phyloP scores from a whole-genome alignment of 108 stramenopile genomes.

The Nannochloropsis salina region DNA sequence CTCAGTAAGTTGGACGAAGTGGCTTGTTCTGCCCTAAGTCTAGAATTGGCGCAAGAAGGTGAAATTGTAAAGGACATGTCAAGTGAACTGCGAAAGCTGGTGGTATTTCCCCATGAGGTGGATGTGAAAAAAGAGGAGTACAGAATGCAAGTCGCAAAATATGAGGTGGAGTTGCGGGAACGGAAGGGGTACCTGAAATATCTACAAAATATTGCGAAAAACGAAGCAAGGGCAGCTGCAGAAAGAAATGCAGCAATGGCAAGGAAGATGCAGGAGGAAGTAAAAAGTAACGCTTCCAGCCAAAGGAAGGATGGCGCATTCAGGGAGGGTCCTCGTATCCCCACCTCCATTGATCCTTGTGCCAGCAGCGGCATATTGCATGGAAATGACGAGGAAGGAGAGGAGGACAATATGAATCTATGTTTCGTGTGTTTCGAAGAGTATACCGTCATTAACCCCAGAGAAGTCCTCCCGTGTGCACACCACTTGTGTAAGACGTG shows the following conservation, averaged over 20 bases:
- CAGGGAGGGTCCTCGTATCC: too few species aligned
- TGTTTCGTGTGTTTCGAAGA: background rate
- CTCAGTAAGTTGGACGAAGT: constrained; percentile 40
- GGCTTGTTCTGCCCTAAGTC: constrained; percentile 22
- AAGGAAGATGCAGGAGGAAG: background rate
- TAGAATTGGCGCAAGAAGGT: constrained; percentile 24
- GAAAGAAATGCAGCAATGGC: background rate
- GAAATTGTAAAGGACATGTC: constrained; percentile 23
- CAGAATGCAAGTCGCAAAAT: constrained; percentile 25
- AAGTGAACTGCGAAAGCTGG: constrained; percentile 23
- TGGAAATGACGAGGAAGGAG: background rate
- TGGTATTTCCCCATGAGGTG: background rate
- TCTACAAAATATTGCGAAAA: constrained; percentile 52
- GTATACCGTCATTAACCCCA: background rate
- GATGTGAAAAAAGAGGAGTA: background rate
- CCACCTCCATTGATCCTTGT: too few species aligned
- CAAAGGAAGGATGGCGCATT: too few species aligned
- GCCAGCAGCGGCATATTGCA: background rate
- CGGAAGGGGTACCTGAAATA: constrained; percentile 59
- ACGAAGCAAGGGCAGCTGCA: background rate
- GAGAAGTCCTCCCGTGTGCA: background rate
- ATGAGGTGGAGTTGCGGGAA: constrained; percentile 50
- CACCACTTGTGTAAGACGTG: background rate
- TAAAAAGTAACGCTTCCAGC: too few species aligned
- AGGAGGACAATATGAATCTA: background rate